phyloP scores from a whole-genome alignment of 371 early-diverging fungal species.

The Lichtheimia hyalospora region DNA sequence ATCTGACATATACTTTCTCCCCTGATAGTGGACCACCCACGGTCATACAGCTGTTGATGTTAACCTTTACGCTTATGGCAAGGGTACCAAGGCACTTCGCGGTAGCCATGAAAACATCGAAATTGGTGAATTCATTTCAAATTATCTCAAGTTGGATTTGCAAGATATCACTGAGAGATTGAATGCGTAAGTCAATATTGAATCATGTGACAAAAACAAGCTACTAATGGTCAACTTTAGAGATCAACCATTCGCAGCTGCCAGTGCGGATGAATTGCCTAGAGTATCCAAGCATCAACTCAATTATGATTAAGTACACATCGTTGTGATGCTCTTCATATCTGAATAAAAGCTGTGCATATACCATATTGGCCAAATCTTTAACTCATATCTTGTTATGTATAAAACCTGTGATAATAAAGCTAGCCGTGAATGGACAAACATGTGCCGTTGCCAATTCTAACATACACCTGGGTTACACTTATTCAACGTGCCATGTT shows the following conservation, averaged over 20 bases:
- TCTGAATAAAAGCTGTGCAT: too few species aligned
- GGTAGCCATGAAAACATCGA: constrained; percentile 84
- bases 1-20: too few species aligned
- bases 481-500: too few species aligned
- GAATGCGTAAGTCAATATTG: neutral
- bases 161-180: constrained; percentile 50
- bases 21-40: constrained; percentile 60
- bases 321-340: too few species aligned
- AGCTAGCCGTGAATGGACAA: too few species aligned
- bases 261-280: neutral
- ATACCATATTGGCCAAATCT: too few species aligned
- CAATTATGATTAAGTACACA: neutral
- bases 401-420: too few species aligned
- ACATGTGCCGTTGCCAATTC: too few species aligned
- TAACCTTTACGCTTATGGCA: constrained; percentile 69
- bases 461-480: too few species aligned
- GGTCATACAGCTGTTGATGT: constrained; percentile 64
- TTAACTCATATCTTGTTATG: too few species aligned
- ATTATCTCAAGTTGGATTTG: constrained; percentile 56
- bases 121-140: constrained; percentile 67
- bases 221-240: too few species aligned
- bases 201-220: neutral
- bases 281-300: constrained; percentile 1
- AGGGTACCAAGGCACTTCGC: constrained; percentile 45
- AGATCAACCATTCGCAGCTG: neutral